phyloP scores from a whole-genome alignment of 208 protist genomes.

The Phytomonas sp. region DNA sequence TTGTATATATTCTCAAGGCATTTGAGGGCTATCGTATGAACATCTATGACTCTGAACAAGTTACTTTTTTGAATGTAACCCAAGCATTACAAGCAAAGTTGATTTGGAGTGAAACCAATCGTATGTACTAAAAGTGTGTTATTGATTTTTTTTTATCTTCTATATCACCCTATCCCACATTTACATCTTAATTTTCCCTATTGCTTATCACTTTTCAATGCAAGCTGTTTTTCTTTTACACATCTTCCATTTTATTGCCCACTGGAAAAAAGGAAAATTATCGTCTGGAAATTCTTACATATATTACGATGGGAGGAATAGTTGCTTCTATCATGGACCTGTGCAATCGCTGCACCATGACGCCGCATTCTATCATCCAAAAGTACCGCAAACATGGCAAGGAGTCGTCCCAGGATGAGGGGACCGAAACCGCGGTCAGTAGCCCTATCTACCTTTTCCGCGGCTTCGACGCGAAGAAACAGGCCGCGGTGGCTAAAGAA shows the following conservation, averaged over 20 bases:
- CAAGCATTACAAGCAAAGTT: background rate
- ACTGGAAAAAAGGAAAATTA: background rate
- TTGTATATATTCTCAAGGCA: background rate
- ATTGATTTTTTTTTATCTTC: slow-evolving; percentile 5
- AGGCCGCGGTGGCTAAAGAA: slow-evolving; percentile 21
- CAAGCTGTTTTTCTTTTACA: slow-evolving; percentile 3
- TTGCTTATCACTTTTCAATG: background rate
- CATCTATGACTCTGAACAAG: background rate
- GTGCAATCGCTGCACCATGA: background rate
- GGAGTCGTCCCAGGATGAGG: slow-evolving; percentile 18
- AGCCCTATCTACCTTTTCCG: slow-evolving; percentile 39
- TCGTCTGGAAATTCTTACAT: background rate
- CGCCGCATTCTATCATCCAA: slow-evolving; percentile 25
- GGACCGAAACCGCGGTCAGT: slow-evolving; percentile 23
- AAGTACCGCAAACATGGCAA: slow-evolving; percentile 24
- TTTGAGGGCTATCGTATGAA: background rate
- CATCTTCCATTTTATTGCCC: background rate
- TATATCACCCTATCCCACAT: background rate
- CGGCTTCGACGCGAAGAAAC: slow-evolving; percentile 24
- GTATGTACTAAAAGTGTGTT: background rate
- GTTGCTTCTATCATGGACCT: background rate
- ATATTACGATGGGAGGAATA: background rate
- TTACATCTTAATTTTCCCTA: background rate
- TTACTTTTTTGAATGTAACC: background rate
- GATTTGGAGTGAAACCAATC: background rate